A percentile compares a stretch with the other conserved stretches of the same genome.
phyloP scores from a whole-genome alignment of 768 basidiomycete species.

The Tricholoma flavovirens region DNA sequence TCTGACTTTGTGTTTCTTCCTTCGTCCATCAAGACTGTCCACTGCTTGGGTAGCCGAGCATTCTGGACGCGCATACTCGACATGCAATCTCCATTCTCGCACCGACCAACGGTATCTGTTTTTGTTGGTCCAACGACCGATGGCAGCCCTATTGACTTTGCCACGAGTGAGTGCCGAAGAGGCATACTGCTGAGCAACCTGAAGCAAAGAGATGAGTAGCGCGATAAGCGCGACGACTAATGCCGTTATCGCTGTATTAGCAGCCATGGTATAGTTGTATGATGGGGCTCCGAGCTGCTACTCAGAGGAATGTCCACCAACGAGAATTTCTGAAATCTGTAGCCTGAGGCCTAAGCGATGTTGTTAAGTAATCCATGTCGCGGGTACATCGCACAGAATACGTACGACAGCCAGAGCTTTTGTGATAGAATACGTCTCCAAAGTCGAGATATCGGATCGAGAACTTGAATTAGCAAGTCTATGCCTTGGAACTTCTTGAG shows the following conservation, averaged over 20 bases:
- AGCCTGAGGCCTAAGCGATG: too few species aligned
- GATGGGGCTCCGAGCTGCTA: too few species aligned
- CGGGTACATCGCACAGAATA: too few species aligned
- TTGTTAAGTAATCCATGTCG: too few species aligned
- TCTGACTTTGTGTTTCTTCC: background rate
- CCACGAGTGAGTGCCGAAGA: background rate
- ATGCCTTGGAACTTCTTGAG: too few species aligned
- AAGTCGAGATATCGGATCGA: too few species aligned
- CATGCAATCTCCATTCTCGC: slow-evolving; percentile 1
- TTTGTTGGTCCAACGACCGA: background rate
- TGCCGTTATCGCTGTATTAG: background rate
- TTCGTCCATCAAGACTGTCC: background rate
- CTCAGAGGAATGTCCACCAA: too few species aligned
- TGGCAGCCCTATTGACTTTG: slow-evolving; percentile 1
- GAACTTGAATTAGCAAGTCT: too few species aligned
- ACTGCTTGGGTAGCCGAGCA: background rate
- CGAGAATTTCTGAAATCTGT: too few species aligned
- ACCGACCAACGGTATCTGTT: background rate
- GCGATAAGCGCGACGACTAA: slow-evolving; percentile 1
- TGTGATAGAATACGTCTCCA: too few species aligned
- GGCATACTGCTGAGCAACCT: slow-evolving; percentile 1
- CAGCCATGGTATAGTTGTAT: background rate
- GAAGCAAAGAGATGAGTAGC: background rate
- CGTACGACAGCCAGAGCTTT: too few species aligned
- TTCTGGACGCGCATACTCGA: background rate